Evolutionary conservation across 139 green algal species (phyloP).

Genomic region (Klebsormidium nitens): DNA sequence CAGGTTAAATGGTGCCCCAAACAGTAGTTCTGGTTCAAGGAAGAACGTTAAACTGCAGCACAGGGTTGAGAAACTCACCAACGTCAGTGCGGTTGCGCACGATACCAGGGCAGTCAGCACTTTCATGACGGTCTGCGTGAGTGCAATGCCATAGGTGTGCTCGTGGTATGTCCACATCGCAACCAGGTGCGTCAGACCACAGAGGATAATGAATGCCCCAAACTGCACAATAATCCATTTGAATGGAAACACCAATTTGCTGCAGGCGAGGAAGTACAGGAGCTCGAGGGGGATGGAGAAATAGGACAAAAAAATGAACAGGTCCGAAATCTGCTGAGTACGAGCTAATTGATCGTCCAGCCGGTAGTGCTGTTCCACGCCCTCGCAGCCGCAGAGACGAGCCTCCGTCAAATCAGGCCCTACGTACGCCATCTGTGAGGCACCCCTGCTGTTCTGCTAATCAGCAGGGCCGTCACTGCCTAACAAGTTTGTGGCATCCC

Average conservation of each 20-base stretch:
- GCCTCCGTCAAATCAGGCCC: too few species aligned
- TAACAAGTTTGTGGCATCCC: too few species aligned
- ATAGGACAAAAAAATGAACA: conserved; percentile 30
- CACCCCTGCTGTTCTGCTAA: too few species aligned
- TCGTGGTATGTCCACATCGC: conserved; percentile 31
- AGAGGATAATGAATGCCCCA: conserved; percentile 34
- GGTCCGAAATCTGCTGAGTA: conserved; percentile 33
- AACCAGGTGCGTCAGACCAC: conserved; percentile 26
- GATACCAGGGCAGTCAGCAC: conserved; percentile 23
- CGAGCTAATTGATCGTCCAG: conserved; percentile 22
- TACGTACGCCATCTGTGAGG: too few species aligned
- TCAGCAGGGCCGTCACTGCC: too few species aligned
- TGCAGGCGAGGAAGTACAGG: conserved; percentile 23
- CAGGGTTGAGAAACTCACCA: too few species aligned
- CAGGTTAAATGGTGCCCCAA: too few species aligned
- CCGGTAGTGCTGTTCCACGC: too few species aligned
- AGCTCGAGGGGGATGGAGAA: conserved; percentile 39
- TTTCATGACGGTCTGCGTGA: conserved; percentile 27
- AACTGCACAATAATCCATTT: conserved; percentile 32
- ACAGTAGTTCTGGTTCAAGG: too few species aligned
- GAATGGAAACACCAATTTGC: conserved; percentile 24
- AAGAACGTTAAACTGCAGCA: too few species aligned
- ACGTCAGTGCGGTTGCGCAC: conserved; percentile 26
- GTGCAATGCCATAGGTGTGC: conserved; percentile 9
- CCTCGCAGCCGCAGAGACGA: too few species aligned